These are phyloP conservation scores for Nemania sp. DNA, from an alignment of 2,329 filamentous ascomycete species.

Conservation along the genomic window DNA sequence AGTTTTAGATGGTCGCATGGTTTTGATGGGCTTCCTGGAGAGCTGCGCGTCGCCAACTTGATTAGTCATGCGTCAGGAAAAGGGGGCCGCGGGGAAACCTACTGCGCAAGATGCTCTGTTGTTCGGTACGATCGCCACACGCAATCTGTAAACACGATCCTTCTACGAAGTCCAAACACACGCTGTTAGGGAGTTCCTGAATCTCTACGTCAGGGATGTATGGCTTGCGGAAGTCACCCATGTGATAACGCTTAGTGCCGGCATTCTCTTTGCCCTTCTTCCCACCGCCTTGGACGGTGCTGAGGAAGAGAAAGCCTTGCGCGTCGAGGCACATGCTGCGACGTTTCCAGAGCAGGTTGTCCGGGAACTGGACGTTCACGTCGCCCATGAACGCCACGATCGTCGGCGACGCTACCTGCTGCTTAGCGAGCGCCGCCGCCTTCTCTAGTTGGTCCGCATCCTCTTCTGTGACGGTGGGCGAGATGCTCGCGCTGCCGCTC, in stretches of 20 bases:
- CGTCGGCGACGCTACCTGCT: slow-evolving; percentile 38
- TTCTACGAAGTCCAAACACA: slow-evolving; percentile 63
- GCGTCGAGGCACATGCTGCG: slow-evolving; percentile 84
- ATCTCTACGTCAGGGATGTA: slow-evolving; percentile 86
- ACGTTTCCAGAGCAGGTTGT: slow-evolving; percentile 95
- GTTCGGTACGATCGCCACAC: slow-evolving; percentile 63
- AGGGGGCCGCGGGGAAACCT: slow-evolving; percentile 37
- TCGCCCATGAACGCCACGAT: slow-evolving; percentile 76
- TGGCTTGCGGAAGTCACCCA: slow-evolving; percentile 79
- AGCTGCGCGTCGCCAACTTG: slow-evolving; percentile 39
- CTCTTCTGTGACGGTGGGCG: slow-evolving; percentile 57
- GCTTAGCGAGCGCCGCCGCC: slow-evolving; percentile 31
- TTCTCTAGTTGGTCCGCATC: slow-evolving; percentile 42
- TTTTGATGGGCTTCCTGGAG: slow-evolving; percentile 48
- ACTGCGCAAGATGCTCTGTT: slow-evolving; percentile 58
- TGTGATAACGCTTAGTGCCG: slow-evolving; percentile 75
- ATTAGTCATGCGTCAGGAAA: slow-evolving; percentile 31
- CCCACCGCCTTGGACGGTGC: slow-evolving; percentile 62
- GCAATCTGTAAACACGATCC: slow-evolving; percentile 66
- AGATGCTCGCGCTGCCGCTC: slow-evolving; percentile 49
- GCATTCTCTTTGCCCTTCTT: slow-evolving; percentile 57
- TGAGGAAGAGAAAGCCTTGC: slow-evolving; percentile 80
- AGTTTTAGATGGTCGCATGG: slow-evolving; percentile 41
- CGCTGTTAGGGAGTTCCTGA: slow-evolving; percentile 89
- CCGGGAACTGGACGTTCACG: slow-evolving; percentile 95